These are phyloP conservation scores for Middelhovenomyces tepae DNA, from an alignment of 805 yeast genomes.

Conservation along the genomic window DNA sequence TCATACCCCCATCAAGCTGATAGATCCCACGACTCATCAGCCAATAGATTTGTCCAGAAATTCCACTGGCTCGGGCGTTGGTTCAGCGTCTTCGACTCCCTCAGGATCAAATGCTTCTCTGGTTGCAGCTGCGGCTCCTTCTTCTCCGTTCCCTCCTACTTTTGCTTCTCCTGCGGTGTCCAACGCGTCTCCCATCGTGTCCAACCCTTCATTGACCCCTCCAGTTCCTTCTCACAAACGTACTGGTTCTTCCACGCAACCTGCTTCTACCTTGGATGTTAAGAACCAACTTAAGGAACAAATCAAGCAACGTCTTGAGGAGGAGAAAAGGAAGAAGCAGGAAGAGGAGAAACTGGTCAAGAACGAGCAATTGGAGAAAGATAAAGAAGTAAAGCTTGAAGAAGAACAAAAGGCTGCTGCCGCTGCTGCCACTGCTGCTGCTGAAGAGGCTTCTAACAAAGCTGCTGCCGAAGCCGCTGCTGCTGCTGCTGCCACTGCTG, in stretches of 20 bases:
- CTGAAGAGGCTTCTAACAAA: slow-evolving; percentile 13
- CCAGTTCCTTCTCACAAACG: too few species aligned
- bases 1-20: slow-evolving; percentile 20
- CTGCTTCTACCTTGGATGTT: slow-evolving; percentile 9
- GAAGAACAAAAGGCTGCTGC: slow-evolving; percentile 6
- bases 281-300: slow-evolving; percentile 14
- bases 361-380: slow-evolving; percentile 10
- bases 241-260: too few species aligned
- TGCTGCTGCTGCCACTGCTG: slow-evolving; percentile 2
- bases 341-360: slow-evolving; percentile 9
- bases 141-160: too few species aligned
- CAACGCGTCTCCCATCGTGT: slow-evolving; percentile 1
- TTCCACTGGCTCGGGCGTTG: slow-evolving; percentile 1
- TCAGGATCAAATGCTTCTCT: too few species aligned
- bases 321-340: slow-evolving; percentile 7
- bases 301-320: slow-evolving; percentile 10
- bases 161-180: too few species aligned
- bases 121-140: too few species aligned
- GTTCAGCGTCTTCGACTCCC: slow-evolving; percentile 1
- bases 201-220: too few species aligned
- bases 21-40: slow-evolving; percentile 20
- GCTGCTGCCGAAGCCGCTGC: slow-evolving; percentile 9
- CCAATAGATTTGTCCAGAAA: slow-evolving; percentile 17
- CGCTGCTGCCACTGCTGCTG: slow-evolving; percentile 12
- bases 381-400: slow-evolving; percentile 3